These are phyloP conservation scores for Colletotrichum coccodes DNA, from an alignment of 2,329 filamentous ascomycete genomes.

Conservation along the genomic window DNA sequence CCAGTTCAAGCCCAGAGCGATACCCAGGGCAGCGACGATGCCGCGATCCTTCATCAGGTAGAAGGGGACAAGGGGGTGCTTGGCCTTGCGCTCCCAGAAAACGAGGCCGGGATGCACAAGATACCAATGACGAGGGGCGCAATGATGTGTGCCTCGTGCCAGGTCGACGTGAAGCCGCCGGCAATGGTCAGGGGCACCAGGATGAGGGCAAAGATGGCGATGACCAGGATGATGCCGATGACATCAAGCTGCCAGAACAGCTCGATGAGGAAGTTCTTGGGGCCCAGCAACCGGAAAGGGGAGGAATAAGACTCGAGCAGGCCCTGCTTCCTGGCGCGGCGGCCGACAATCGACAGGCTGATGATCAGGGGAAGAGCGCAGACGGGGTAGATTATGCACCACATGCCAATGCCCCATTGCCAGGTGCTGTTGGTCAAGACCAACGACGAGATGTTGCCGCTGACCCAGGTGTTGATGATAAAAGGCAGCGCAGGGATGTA, in stretches of 20 bases:
- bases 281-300: conserved; percentile 44
- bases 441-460: conserved; percentile 62
- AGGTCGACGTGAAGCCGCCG: conserved; percentile 51
- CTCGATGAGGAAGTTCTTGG: conserved; percentile 45
- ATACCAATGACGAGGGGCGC: conserved; percentile 57
- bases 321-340: conserved; percentile 62
- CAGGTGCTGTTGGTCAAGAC: conserved; percentile 62
- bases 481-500: conserved; percentile 70
- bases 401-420: conserved; percentile 75
- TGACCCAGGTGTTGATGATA: conserved; percentile 73
- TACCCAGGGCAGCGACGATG: conserved; percentile 72
- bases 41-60: conserved; percentile 68
- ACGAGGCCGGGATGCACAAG: conserved; percentile 59
- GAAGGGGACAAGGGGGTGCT: conserved; percentile 70
- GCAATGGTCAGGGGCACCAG: conserved; percentile 58
- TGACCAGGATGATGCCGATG: conserved; percentile 55
- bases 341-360: conserved; percentile 59
- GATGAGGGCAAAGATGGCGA: conserved; percentile 57
- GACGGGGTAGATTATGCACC: conserved; percentile 69
- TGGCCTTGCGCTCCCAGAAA: conserved; percentile 56
- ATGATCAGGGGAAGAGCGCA: conserved; percentile 63
- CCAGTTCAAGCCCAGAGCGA: conserved; percentile 66
- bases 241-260: conserved; percentile 59
- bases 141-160: conserved; percentile 51
- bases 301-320: conserved; percentile 50